Percentiles rank a stretch among this genome's conserved stretches.
Evolutionary conservation across 345 rosid genomes (phyloP).

Genomic region (Pelargonium nanum): DNA sequence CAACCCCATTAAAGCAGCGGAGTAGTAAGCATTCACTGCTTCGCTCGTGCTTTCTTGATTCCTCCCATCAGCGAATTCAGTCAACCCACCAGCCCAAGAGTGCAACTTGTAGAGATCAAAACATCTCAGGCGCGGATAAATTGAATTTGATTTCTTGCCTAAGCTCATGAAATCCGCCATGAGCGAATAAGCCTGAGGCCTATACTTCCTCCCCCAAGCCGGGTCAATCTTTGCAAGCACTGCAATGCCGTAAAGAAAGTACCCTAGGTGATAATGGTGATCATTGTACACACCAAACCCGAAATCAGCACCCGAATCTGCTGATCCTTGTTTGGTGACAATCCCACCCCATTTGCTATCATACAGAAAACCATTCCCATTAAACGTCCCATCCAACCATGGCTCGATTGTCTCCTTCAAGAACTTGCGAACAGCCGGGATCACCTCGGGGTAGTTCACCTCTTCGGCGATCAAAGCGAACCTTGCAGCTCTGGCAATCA

Average conservation of each 20-base stretch:
- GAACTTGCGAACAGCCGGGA: constrained; percentile 51
- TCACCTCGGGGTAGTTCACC: constrained; percentile 47
- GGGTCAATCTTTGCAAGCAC: constrained; percentile 78
- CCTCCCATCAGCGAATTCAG: constrained; percentile 78
- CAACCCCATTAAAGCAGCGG: constrained; percentile 82
- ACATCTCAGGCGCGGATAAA: constrained; percentile 67
- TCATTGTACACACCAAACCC: constrained; percentile 76
- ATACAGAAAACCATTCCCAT: constrained; percentile 62
- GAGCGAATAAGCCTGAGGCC: constrained; percentile 65
- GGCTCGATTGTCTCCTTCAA: constrained; percentile 71
- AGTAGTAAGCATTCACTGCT: constrained; percentile 84
- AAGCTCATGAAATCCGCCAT: constrained; percentile 78
- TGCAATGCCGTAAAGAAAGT: constrained; percentile 79
- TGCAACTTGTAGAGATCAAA: constrained; percentile 86
- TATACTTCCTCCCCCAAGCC: constrained; percentile 75
- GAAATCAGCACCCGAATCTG: constrained; percentile 65
- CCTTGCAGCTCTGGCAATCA: constrained; percentile 82
- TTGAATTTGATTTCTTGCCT: constrained; percentile 39
- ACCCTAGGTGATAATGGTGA: constrained; percentile 84
- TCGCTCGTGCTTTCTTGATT: constrained; percentile 92
- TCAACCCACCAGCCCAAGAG: constrained; percentile 95
- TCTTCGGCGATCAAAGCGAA: constrained; percentile 87
- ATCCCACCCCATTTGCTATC: constrained; percentile 89
- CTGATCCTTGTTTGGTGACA: constrained; percentile 53
- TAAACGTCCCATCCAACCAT: constrained; percentile 75